Evolutionary conservation across 371 early-diverging fungal genomes (phyloP), one percentile per base, ranked within the genome.

Genomic region (Mucor piriformis): DNA sequence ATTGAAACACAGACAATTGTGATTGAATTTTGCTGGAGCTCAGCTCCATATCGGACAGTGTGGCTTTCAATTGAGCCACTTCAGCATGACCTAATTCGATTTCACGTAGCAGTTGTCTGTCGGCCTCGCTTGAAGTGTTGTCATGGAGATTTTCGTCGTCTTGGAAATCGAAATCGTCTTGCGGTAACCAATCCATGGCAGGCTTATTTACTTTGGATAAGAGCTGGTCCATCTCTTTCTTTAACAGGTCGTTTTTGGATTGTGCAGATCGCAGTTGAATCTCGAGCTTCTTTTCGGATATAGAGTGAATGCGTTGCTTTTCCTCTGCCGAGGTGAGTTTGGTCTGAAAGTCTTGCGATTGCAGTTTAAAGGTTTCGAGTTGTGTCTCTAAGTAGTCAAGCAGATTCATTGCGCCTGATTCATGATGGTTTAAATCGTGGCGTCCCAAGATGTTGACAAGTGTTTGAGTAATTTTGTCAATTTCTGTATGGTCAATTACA

Each of bases 231-330:
- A 63, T 57, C 23, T 63, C 57, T n/a, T 35, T 24, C 29, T 63
- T 46, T 6, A 57, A 46, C 1, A 63, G 59, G n/a, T 67, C 63
- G n/a, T 64, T 60, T 20, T 66, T 63, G 0, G 66, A 61, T 32
- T 72, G 70, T 47, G 61, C 54, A n/a, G 63, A 66, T 23, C 61
- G 63, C 6, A 76, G 46, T n/a, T 76, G 73, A 27, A 69, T 51
- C 18, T 72, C 69, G 6, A 67, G 49, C 33, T 74, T 71, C 37
- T 74, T 76, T 29, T 57, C 62, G 4, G 73, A 54, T 32, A 62
- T 44, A 18, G 63, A 35, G 23, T 72, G 65, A 1, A 75, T 6
- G 2, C 63, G 67, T 6, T 62, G 44, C 16, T 58, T 49, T 25
- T 72, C 70, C 29, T 72, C 53, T 7, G 37, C 54, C 10, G 66